These are phyloP conservation scores for Gyrodon lividus DNA, from an alignment of 768 basidiomycete genomes.

Conservation along the genomic window DNA sequence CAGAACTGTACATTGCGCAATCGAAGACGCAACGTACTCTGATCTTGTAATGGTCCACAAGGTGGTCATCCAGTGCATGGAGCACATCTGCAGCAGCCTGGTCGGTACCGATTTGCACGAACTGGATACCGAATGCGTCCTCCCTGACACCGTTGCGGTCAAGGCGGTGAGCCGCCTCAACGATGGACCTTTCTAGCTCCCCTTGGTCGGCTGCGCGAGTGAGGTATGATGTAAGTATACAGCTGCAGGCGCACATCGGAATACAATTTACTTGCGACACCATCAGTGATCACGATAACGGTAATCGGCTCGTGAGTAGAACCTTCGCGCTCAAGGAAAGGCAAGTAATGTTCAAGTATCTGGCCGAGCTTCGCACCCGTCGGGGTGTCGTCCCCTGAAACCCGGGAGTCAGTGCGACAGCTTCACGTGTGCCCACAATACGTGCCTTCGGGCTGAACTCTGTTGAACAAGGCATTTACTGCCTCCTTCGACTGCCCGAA, in stretches of 20 bases:
- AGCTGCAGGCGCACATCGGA: neutral
- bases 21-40: constrained; percentile 15
- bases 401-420: neutral
- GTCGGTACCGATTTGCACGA: constrained; percentile 46
- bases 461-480: constrained; percentile 26
- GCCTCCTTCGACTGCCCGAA: constrained; percentile 20
- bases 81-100: constrained; percentile 38
- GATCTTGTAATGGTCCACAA: constrained; percentile 31
- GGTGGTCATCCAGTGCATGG: constrained; percentile 40
- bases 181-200: constrained; percentile 30
- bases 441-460: constrained; percentile 23
- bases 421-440: neutral
- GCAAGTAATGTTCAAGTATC: constrained; percentile 38
- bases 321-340: constrained; percentile 27
- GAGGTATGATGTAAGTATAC: neutral
- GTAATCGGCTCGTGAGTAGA: constrained; percentile 35
- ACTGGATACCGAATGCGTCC: constrained; percentile 44
- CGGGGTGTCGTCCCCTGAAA: constrained; percentile 35
- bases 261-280: constrained; percentile 37
- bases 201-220: constrained; percentile 25
- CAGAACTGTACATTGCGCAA: neutral
- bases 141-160: constrained; percentile 35
- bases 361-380: constrained; percentile 37
- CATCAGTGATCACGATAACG: constrained; percentile 39
- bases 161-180: constrained; percentile 38